These are phyloP conservation scores for Pseudocercospora pini-densiflorae DNA, from an alignment of 2,329 filamentous ascomycete genomes.

Conservation along the genomic window DNA sequence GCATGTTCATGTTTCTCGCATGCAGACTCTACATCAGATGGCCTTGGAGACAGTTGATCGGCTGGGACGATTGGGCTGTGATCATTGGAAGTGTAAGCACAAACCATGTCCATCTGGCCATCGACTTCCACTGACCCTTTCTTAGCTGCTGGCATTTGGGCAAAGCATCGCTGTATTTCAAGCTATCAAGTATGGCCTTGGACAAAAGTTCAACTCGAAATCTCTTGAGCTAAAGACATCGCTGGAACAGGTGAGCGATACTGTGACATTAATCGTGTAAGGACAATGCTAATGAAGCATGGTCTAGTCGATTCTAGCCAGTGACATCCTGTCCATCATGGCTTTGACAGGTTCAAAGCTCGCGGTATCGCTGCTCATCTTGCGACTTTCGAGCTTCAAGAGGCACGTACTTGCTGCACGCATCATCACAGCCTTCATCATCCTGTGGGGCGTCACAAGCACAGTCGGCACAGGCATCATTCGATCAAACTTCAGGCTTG, in stretches of 20 bases:
- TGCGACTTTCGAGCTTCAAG: constrained; percentile 25
- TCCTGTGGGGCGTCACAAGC: constrained; percentile 14
- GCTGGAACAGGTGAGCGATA: not conserved
- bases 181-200: constrained; percentile 20
- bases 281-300: not conserved
- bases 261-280: not conserved
- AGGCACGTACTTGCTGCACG: constrained; percentile 17
- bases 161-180: constrained; percentile 18
- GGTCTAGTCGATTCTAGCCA: constrained; percentile 15
- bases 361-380: constrained; percentile 23
- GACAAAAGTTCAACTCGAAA: not conserved
- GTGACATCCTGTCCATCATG: constrained; percentile 19
- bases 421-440: constrained; percentile 17
- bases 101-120: too few species aligned
- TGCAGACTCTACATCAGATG: constrained; percentile 22
- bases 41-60: constrained; percentile 23
- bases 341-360: constrained; percentile 24
- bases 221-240: not conserved
- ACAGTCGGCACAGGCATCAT: constrained; percentile 1
- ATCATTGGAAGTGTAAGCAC: constrained; percentile 19
- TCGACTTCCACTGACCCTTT: not conserved
- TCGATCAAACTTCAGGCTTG: not conserved
- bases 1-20: constrained; percentile 20
- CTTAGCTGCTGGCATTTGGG: constrained; percentile 16
- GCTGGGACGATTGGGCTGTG: constrained; percentile 22